Evolutionary conservation across 2,329 filamentous ascomycete genomes (phyloP), one percentile per base, ranked within the genome.

Genomic region (Claviceps pazoutovae): DNA sequence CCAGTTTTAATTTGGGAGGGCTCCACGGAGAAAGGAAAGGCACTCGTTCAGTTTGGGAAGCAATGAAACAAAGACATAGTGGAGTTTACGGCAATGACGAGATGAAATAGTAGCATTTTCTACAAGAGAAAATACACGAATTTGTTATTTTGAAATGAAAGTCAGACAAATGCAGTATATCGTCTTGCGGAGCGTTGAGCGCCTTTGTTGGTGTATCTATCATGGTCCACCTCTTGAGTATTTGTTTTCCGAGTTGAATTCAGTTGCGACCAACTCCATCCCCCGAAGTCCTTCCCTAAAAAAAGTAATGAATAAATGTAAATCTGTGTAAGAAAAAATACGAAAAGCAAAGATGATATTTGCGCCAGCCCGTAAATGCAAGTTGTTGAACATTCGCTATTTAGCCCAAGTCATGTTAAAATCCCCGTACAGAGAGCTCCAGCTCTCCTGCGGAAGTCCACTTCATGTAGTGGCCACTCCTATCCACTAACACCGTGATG

Each of bases 381-480:
- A 56, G 53, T 59, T 60, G 58, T 60, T 60, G 58, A 60, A 60
- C 56, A 57, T 59, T 59, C 54, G 56, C 55, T 56, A 45, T 51
- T 57, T 38, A 39, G 47, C 50, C 42, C 49, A 50, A 55, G 55
- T 16, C 54, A 59, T 59, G 56, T 59, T 59, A 58, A 60, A 60
- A 57, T 53, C 51, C 51, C 45, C 51, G 44, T 16, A 47, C n/a
- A 21, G 23, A 26, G 46, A 53, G 50, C 51, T 26, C 19, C 14
- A 19, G 21, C 38, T 54, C 38, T 47, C 26, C 48, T 39, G 48
- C 39, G 50, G 50, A 37, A 14, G 26, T 53, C 38, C 46, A 48
- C 47, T 46, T 42, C 47, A 49, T 30, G 45, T 26, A 6, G 17
- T 34, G 11, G 16, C 23, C 26, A 19, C 7, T 30, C 4, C 38